These are phyloP conservation scores for Cryptococcus sp. DNA, from an alignment of 1,284 basidiomycete species.

Conservation along the genomic window DNA sequence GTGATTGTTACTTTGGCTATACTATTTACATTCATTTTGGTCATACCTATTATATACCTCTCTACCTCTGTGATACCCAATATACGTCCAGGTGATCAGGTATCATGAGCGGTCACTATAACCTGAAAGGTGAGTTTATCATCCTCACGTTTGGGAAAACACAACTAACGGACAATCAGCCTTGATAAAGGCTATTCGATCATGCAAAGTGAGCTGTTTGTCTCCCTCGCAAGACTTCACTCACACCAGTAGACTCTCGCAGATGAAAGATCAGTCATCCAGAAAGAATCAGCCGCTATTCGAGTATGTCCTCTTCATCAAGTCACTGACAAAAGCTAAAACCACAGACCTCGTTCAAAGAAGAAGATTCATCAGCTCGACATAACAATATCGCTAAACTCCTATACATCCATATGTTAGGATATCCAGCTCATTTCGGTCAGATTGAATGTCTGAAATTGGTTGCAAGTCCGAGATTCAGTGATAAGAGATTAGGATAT, in stretches of 20 bases:
- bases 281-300: slow-evolving; percentile 97
- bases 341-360: slow-evolving; percentile 78
- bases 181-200: slow-evolving; percentile 88
- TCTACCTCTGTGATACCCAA: background rate
- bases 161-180: slow-evolving; percentile 52
- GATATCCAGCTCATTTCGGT: slow-evolving; percentile 97
- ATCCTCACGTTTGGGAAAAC: background rate
- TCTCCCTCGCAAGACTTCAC: background rate
- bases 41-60: background rate
- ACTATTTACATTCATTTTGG: too few relatives aligned
- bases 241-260: slow-evolving; percentile 73
- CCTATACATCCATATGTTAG: slow-evolving; percentile 99
- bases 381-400: slow-evolving; percentile 98
- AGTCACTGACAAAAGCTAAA: background rate
- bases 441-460: slow-evolving; percentile 99
- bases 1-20: too few relatives aligned
- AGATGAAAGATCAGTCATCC: slow-evolving; percentile 94
- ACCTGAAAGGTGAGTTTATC: slow-evolving; percentile 71
- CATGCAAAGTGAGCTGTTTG: slow-evolving; percentile 67
- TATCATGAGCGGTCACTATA: slow-evolving; percentile 59
- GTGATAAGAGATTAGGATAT: slow-evolving; percentile 95
- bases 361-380: slow-evolving; percentile 87
- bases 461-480: slow-evolving; percentile 94
- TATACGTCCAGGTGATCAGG: background rate
- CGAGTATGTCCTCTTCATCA: slow-evolving; percentile 48